A percentile compares a stretch with the other conserved stretches of the same genome.
Conservation (phyloP, 2,329 filamentous ascomycete genomes). For the Ophidiomyces ophidiicola region DNA sequence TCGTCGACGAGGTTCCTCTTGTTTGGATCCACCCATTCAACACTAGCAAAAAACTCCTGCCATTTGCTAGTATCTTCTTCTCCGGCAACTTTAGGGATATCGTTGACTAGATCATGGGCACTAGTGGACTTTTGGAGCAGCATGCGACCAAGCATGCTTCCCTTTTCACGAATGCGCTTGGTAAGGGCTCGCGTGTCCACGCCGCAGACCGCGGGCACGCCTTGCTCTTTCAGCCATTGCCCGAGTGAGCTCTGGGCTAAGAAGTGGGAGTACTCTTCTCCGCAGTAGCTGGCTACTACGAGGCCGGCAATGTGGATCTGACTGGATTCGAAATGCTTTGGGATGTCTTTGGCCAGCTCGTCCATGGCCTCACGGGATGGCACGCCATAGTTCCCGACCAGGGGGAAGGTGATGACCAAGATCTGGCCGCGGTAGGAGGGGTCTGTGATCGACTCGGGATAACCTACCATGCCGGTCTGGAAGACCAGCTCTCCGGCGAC, state of each 20-base stretch:
- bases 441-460: constrained; percentile 86
- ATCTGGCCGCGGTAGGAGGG: constrained; percentile 88
- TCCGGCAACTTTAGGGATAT: constrained; percentile 32
- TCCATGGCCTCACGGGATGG: constrained; percentile 77
- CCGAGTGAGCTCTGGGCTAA: constrained; percentile 82
- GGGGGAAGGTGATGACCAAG: constrained; percentile 86
- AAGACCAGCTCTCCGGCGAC: constrained; percentile 95
- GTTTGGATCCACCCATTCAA: constrained; percentile 89
- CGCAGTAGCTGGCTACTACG: constrained; percentile 80
- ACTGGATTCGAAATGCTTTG: constrained; percentile 83
- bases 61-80: constrained; percentile 31
- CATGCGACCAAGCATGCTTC: constrained; percentile 91
- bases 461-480: constrained; percentile 98
- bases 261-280: constrained; percentile 91
- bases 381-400: constrained; percentile 96
- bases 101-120: constrained; percentile 15
- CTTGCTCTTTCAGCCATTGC: constrained; percentile 92
- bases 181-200: constrained; percentile 89
- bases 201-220: constrained; percentile 83
- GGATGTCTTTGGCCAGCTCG: constrained; percentile 70
- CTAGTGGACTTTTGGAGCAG: constrained; percentile 53
- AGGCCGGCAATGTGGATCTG: constrained; percentile 91
- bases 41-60: constrained; percentile 55
- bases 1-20: constrained; percentile 83
- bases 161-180: constrained; percentile 84